Percentiles rank a stretch among this genome's conserved stretches.
These are phyloP conservation scores for Leccinum subfulvum DNA, from an alignment of 1,284 basidiomycete genomes.

Conservation along the genomic window DNA sequence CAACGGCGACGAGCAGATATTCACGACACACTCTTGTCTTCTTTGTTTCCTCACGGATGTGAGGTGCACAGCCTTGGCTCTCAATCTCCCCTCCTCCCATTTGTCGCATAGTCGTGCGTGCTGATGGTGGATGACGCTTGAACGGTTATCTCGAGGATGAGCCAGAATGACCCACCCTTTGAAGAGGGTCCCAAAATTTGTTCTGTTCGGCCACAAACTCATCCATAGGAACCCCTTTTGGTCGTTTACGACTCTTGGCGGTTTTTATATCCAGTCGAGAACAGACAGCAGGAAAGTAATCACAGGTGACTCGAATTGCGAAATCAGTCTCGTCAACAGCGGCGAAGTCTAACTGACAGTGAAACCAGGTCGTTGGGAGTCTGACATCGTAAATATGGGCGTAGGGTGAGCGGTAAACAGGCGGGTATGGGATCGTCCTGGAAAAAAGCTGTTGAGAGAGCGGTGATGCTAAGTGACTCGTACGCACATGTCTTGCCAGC, in stretches of 20 bases:
- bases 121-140: background rate
- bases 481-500: slow-evolving; percentile 25
- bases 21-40: slow-evolving; percentile 8
- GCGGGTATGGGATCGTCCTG: slow-evolving; percentile 6
- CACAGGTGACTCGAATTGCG: background rate
- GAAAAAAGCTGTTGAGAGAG: background rate
- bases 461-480: background rate
- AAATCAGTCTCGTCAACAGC: too few species aligned
- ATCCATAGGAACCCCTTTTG: too few species aligned
- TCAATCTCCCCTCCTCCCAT: background rate
- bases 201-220: too few species aligned
- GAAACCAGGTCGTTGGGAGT: too few species aligned
- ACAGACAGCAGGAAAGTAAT: too few species aligned
- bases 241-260: too few species aligned
- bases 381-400: too few species aligned
- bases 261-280: too few species aligned
- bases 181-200: too few species aligned
- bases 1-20: background rate
- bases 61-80: slow-evolving; percentile 2
- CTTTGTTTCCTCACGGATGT: slow-evolving; percentile 7
- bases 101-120: background rate
- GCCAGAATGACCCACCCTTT: background rate
- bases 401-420: too few species aligned
- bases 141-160: background rate
- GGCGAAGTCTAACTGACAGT: too few species aligned